phyloP scores from a whole-genome alignment of 768 basidiomycete genomes.

The Boletus rufocinnamomeus region DNA sequence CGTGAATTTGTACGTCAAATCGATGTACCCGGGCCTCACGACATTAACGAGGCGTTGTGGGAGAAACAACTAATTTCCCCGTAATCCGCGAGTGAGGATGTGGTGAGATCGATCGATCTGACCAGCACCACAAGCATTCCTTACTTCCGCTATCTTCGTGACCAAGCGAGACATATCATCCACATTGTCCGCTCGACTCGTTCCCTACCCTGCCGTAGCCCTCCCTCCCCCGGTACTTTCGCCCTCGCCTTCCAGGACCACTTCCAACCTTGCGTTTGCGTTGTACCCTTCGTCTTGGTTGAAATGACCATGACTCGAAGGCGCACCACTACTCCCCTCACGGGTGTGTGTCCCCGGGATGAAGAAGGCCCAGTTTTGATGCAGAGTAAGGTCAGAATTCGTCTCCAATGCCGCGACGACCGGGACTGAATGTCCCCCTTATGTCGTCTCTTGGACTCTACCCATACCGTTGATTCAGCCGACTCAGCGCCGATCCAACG shows the following conservation, averaged over 20 bases:
- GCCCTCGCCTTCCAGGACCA: neutral
- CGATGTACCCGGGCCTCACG: constrained; percentile 8
- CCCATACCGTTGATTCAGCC: constrained; percentile 6
- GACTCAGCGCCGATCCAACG: constrained; percentile 21
- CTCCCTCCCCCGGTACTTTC: neutral
- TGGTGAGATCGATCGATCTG: constrained; percentile 15
- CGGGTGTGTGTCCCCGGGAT: neutral
- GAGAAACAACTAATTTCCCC: neutral
- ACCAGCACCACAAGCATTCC: constrained; percentile 1
- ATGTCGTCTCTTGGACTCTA: constrained; percentile 1
- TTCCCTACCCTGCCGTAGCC: neutral
- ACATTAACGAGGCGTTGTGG: constrained; percentile 21
- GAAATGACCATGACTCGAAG: constrained; percentile 4
- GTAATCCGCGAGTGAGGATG: constrained; percentile 2
- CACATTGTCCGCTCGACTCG: constrained; percentile 2
- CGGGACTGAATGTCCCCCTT: constrained; percentile 8
- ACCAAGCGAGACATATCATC: constrained; percentile 10
- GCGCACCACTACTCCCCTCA: constrained; percentile 1
- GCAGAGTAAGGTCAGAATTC: constrained; percentile 16
- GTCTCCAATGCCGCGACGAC: neutral
- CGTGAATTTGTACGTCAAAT: constrained; percentile 7
- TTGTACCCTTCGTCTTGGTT: neutral
- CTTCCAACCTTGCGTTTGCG: neutral
- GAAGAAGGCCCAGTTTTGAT: constrained; percentile 1
- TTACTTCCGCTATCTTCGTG: neutral